Conservation (phyloP, 371 early-diverging fungal species). For the Apophysomyces elegans region DNA sequence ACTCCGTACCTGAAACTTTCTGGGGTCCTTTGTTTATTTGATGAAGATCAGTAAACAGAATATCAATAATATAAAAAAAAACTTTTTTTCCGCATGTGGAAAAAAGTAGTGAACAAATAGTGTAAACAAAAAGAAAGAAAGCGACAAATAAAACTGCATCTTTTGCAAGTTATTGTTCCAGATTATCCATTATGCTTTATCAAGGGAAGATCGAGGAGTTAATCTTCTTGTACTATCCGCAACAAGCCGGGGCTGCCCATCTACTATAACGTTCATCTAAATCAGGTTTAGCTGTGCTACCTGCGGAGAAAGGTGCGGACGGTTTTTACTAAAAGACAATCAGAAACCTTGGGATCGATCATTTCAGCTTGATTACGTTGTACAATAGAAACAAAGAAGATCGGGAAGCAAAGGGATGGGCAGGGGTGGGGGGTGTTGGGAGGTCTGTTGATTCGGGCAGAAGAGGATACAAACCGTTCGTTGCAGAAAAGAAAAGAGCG, state of each 20-base stretch:
- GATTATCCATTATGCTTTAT: conserved; percentile 1
- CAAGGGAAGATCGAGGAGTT: not conserved
- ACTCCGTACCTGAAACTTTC: too few species aligned
- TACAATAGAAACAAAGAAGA: not conserved
- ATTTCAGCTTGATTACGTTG: not conserved
- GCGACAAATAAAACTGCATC: not conserved
- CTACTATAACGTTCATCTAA: not conserved
- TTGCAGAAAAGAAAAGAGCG: not conserved
- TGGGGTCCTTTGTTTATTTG: too few species aligned
- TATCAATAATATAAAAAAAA: too few species aligned
- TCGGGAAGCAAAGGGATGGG: not conserved
- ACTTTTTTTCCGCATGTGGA: too few species aligned
- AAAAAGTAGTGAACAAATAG: too few species aligned
- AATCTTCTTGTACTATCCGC: not conserved
- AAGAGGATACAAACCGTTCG: not conserved
- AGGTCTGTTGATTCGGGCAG: not conserved
- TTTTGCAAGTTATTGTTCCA: not conserved
- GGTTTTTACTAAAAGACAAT: not conserved
- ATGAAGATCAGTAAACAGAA: too few species aligned
- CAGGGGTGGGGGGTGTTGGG: not conserved
- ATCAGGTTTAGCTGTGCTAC: conserved; percentile 4
- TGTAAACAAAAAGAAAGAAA: not conserved
- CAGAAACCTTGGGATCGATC: not conserved
- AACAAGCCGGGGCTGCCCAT: conserved; percentile 8
- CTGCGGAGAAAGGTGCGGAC: not conserved